phyloP scores from a whole-genome alignment of 345 rosid genomes.

The Ailanthus altissimus region DNA sequence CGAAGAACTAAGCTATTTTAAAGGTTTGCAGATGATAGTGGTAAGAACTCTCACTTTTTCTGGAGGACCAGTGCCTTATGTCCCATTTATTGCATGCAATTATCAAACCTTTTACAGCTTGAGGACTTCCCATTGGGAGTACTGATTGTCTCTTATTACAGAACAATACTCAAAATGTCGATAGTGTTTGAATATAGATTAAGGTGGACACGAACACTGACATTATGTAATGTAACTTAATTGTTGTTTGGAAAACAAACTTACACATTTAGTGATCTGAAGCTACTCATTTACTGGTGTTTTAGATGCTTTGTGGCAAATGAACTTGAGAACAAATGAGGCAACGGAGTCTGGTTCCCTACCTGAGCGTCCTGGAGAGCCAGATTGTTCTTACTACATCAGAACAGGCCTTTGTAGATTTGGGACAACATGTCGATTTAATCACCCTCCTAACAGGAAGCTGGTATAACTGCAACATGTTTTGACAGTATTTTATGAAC shows the following conservation, averaged over 20 bases:
- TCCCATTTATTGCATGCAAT: background rate
- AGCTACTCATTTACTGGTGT: constrained; percentile 22
- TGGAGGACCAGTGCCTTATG: background rate
- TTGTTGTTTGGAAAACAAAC: constrained; percentile 26
- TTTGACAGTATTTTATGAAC: constrained; percentile 21
- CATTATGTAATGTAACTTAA: background rate
- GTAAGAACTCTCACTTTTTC: background rate
- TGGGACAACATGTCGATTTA: constrained; percentile 65
- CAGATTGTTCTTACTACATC: constrained; percentile 93
- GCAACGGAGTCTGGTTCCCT: constrained; percentile 67
- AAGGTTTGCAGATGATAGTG: constrained; percentile 1
- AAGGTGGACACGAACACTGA: background rate
- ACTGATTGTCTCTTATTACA: background rate
- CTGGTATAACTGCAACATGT: constrained; percentile 57
- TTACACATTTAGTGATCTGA: constrained; percentile 28
- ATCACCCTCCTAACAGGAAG: constrained; percentile 86
- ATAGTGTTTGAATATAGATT: background rate
- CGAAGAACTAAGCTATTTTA: background rate
- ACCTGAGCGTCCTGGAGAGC: constrained; percentile 94
- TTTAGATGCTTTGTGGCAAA: constrained; percentile 91
- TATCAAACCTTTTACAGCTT: background rate
- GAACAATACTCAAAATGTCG: background rate
- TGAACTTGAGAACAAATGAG: constrained; percentile 73
- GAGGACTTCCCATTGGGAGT: background rate
- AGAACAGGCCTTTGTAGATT: constrained; percentile 98